Evolutionary conservation across 1,139 yeast species (phyloP).

Genomic region (Debaryomycetaceae sp.): DNA sequence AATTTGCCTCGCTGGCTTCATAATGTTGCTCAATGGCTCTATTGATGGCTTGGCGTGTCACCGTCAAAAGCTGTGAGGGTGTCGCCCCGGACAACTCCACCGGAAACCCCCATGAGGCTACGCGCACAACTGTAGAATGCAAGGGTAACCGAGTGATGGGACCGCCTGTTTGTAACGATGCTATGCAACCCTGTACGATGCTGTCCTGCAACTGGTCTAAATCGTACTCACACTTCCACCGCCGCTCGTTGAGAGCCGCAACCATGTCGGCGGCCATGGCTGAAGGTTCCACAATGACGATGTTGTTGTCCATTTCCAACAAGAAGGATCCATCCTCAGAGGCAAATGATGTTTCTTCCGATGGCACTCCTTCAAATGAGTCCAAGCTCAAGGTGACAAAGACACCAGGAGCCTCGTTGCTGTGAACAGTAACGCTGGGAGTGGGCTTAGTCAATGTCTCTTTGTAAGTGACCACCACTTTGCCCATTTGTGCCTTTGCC

Average conservation of each 20-base stretch:
- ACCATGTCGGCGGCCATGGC: conserved; percentile 26
- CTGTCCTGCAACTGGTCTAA: conserved; percentile 51
- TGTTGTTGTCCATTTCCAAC: conserved; percentile 34
- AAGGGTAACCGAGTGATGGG: conserved; percentile 59
- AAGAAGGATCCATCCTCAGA: conserved; percentile 38
- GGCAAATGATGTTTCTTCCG: conserved; percentile 28
- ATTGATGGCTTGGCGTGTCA: conserved; percentile 28
- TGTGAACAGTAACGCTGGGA: conserved; percentile 1
- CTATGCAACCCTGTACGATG: conserved; percentile 56
- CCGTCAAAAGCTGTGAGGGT: conserved; percentile 24
- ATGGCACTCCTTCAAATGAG: conserved; percentile 48
- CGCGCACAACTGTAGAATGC: conserved; percentile 54
- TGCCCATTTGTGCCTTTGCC: conserved; percentile 76
- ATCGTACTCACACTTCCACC: conserved; percentile 50
- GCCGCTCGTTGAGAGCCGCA: conserved; percentile 27
- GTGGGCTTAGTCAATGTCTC: conserved; percentile 51
- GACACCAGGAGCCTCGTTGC: conserved; percentile 15
- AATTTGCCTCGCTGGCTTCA: conserved; percentile 20
- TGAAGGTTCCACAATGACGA: conserved; percentile 26
- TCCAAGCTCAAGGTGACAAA: conserved; percentile 43
- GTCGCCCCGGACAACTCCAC: conserved; percentile 38
- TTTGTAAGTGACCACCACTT: conserved; percentile 83
- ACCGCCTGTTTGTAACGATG: conserved; percentile 79
- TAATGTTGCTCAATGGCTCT: conserved; percentile 28
- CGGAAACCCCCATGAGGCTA: conserved; percentile 52